Conservation (phyloP, 257 asterid genomes). For the Salvia rosmarinus region DNA sequence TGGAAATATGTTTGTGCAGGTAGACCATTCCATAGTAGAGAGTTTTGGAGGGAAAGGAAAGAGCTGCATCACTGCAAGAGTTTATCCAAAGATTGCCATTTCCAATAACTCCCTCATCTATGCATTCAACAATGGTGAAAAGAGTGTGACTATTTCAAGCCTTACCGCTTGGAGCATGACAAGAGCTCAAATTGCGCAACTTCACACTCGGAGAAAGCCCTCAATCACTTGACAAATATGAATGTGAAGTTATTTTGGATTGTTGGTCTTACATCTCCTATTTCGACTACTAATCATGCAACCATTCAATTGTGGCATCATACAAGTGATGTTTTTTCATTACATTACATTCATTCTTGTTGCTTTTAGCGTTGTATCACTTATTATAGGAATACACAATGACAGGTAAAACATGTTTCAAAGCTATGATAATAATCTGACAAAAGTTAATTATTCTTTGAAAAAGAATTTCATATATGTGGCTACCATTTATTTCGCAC, state of each 20-base stretch:
- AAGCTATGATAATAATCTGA: neutral
- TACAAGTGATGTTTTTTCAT: neutral
- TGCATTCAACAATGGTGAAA: constrained; percentile 42
- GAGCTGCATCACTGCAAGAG: constrained; percentile 45
- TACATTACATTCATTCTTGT: neutral
- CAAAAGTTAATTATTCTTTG: constrained; percentile 10
- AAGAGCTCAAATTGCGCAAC: constrained; percentile 37
- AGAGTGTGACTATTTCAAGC: constrained; percentile 34
- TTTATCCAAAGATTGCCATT: constrained; percentile 43
- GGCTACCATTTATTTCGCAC: neutral
- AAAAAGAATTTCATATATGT: neutral
- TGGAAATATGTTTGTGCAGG: constrained; percentile 26
- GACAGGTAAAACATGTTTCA: neutral
- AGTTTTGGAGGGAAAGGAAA: constrained; percentile 52
- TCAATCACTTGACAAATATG: constrained; percentile 2
- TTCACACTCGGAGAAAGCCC: constrained; percentile 32
- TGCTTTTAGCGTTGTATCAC: neutral
- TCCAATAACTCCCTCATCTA: constrained; percentile 36
- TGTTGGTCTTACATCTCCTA: too few relatives aligned
- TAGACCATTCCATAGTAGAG: constrained; percentile 48
- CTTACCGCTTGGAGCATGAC: constrained; percentile 49
- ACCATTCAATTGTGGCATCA: neutral
- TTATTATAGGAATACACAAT: neutral
- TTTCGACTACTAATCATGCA: too few relatives aligned
- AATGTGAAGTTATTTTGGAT: too few relatives aligned